These are phyloP conservation scores for Trichodelitschia bisporula DNA, from an alignment of 495 filamentous ascomycete species.

Conservation along the genomic window DNA sequence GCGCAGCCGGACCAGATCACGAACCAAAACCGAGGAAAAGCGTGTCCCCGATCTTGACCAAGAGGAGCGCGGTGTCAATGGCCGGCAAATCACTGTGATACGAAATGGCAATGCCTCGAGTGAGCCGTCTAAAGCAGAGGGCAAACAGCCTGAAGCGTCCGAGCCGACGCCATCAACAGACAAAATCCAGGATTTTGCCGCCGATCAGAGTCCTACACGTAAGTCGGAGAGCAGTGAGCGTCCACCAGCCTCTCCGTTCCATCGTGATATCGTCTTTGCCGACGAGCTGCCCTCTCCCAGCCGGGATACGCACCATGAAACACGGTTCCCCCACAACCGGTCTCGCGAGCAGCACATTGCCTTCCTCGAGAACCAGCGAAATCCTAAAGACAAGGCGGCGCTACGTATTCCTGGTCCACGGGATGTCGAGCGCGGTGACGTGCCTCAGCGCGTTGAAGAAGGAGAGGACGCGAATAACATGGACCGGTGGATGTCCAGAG, in stretches of 20 bases:
- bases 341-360: slow-evolving; percentile 59
- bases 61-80: slow-evolving; percentile 43
- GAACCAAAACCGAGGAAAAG: slow-evolving; percentile 26
- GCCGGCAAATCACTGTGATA: slow-evolving; percentile 50
- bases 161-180: slow-evolving; percentile 9
- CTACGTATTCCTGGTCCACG: slow-evolving; percentile 70
- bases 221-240: slow-evolving; percentile 3
- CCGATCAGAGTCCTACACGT: slow-evolving; percentile 10
- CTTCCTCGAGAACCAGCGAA: slow-evolving; percentile 66
- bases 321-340: slow-evolving; percentile 25
- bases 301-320: slow-evolving; percentile 2
- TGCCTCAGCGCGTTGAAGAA: slow-evolving; percentile 33
- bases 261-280: slow-evolving; percentile 34
- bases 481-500: slow-evolving; percentile 1
- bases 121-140: slow-evolving; percentile 10
- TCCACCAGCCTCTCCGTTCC: slow-evolving; percentile 5
- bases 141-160: slow-evolving; percentile 7
- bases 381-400: slow-evolving; percentile 39
- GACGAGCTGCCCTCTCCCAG: slow-evolving; percentile 20
- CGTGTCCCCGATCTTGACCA: slow-evolving; percentile 10
- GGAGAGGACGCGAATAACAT: slow-evolving; percentile 3
- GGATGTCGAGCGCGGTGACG: slow-evolving; percentile 58
- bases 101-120: slow-evolving; percentile 12
- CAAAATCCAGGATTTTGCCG: too few relatives aligned
- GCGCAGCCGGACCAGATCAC: slow-evolving; percentile 29